Evolutionary conservation across 2,329 filamentous ascomycete species (phyloP).

Genomic region (Boeremia lycopersici): DNA sequence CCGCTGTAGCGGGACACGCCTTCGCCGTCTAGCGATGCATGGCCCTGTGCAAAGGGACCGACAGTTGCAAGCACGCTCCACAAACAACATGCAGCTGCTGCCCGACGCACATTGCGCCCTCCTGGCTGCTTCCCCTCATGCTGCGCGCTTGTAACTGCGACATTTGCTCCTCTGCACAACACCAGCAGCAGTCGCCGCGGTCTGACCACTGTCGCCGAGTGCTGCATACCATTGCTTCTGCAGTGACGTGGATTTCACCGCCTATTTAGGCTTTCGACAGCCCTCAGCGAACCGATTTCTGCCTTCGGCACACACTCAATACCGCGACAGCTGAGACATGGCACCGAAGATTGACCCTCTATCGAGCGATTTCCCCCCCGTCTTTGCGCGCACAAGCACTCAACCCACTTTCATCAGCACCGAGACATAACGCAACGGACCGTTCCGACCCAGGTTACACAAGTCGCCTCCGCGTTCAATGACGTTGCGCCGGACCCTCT

Average conservation of each 20-base stretch:
- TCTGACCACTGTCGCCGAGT: not conserved
- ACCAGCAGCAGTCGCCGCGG: not conserved
- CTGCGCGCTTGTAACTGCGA: not conserved
- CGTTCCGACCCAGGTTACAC: constrained; percentile 4
- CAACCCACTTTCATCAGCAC: constrained; percentile 4
- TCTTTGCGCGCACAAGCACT: constrained; percentile 31
- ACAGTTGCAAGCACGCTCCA: constrained; percentile 6
- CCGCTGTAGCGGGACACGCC: constrained; percentile 23
- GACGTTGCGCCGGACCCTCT: constrained; percentile 8
- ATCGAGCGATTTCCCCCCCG: constrained; percentile 43
- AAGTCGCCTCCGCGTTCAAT: constrained; percentile 1
- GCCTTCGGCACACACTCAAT: not conserved
- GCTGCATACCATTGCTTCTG: constrained; percentile 20
- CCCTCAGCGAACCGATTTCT: constrained; percentile 8
- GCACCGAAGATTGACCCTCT: constrained; percentile 44
- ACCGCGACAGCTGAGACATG: constrained; percentile 31
- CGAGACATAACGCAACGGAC: constrained; percentile 9
- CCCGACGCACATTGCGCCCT: constrained; percentile 9
- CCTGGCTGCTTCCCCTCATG: not conserved
- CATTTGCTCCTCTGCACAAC: not conserved
- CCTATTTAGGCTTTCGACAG: constrained; percentile 20
- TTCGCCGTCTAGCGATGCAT: constrained; percentile 23
- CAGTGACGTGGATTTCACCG: constrained; percentile 35
- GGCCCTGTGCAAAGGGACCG: constrained; percentile 6
- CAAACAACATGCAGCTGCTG: constrained; percentile 16